These are phyloP conservation scores for Neurospora cerealis DNA, from an alignment of 495 filamentous ascomycete genomes.

Conservation along the genomic window DNA sequence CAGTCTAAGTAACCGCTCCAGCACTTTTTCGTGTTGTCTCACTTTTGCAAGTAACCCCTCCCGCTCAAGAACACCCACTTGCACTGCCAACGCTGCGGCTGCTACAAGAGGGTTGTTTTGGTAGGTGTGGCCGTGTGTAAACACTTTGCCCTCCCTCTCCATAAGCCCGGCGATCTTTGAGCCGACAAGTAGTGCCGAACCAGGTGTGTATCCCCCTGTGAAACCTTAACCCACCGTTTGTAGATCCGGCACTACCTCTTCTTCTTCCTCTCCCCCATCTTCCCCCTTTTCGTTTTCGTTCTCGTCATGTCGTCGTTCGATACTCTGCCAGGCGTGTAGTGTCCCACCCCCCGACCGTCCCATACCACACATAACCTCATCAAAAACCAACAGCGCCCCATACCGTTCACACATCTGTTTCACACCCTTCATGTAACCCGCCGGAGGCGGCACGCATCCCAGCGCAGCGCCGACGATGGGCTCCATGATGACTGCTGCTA, in stretches of 20 bases:
- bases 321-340: conserved; percentile 47
- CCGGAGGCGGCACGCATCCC: conserved; percentile 51
- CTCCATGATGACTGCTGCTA: conserved; percentile 62
- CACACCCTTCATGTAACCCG: conserved; percentile 56
- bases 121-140: conserved; percentile 50
- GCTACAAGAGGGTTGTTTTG: conserved; percentile 49
- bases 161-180: conserved; percentile 23
- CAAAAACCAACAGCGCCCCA: conserved; percentile 58
- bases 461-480: conserved; percentile 48
- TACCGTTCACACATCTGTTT: conserved; percentile 52
- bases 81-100: conserved; percentile 45
- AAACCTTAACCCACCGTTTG: conserved; percentile 57
- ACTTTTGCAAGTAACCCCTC: conserved; percentile 44
- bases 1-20: conserved; percentile 32
- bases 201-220: conserved; percentile 38
- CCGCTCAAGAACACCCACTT: conserved; percentile 37
- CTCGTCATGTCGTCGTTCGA: conserved; percentile 26
- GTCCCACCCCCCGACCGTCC: conserved; percentile 43
- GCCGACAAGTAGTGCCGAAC: conserved; percentile 14
- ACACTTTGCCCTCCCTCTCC: conserved; percentile 47
- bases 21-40: conserved; percentile 32
- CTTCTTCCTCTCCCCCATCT: conserved; percentile 21
- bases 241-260: conserved; percentile 48
- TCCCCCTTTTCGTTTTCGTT: conserved; percentile 9
- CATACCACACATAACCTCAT: conserved; percentile 73